Conservation (phyloP, 768 basidiomycete genomes). For the Boletus pseudo-olivaceus region DNA sequence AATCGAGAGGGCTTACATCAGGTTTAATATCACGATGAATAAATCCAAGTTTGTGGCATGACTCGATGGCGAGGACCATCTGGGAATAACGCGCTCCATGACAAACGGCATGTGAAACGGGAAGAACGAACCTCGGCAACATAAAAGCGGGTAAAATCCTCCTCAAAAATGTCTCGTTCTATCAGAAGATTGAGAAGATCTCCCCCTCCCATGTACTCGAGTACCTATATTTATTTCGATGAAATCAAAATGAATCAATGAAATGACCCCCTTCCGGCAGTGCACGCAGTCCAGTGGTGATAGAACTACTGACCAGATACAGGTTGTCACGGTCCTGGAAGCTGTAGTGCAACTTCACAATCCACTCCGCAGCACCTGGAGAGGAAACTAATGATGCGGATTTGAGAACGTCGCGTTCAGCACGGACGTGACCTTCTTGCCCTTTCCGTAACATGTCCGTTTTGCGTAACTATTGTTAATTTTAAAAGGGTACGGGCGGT, state of each 20-base stretch:
- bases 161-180: conserved; percentile 86
- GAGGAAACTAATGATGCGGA: conserved; percentile 80
- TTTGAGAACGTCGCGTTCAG: conserved; percentile 91
- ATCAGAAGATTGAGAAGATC: conserved; percentile 95
- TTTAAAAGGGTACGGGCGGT: conserved; percentile 23
- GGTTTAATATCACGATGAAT: conserved; percentile 98
- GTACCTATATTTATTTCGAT: conserved; percentile 54
- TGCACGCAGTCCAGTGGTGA: conserved; percentile 24
- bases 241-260: conserved; percentile 58
- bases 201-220: conserved; percentile 95
- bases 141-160: conserved; percentile 91
- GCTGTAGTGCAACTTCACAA: conserved; percentile 88
- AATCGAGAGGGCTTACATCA: conserved; percentile 53
- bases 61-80: conserved; percentile 94
- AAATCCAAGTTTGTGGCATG: conserved; percentile 91
- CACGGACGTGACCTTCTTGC: conserved; percentile 95
- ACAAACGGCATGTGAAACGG: conserved; percentile 18
- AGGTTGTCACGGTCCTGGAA: conserved; percentile 95
- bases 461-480: conserved; percentile 62
- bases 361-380: conserved; percentile 82
- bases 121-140: conserved; percentile 71
- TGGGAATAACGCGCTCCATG: conserved; percentile 36
- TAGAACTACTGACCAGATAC: conserved; percentile 71
- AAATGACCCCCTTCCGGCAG: conserved; percentile 27
- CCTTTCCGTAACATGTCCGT: conserved; percentile 93